Percentiles rank a stretch among this genome's conserved stretches.
Conservation (phyloP, 2,329 filamentous ascomycete species). For the Sclerotinia sclerotiorum region DNA sequence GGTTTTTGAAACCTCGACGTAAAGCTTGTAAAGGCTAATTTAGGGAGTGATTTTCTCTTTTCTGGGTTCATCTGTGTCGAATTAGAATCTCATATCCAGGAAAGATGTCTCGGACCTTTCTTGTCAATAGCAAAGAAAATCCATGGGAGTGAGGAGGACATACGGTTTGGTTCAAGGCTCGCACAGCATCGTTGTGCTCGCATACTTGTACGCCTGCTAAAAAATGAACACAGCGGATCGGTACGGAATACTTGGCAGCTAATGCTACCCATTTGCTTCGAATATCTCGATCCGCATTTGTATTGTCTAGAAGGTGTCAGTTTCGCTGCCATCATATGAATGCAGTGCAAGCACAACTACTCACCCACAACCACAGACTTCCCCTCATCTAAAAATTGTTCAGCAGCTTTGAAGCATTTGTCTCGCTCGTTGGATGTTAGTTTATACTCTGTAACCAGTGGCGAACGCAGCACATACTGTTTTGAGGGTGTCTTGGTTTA, state of each 20-base stretch:
- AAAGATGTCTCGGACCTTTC: neutral
- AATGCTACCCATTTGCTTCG: slow-evolving; percentile 76
- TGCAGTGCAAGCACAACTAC: slow-evolving; percentile 39
- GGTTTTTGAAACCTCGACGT: slow-evolving; percentile 72
- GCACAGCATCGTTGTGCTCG: slow-evolving; percentile 85
- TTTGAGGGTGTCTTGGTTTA: slow-evolving; percentile 90
- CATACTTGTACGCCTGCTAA: slow-evolving; percentile 62
- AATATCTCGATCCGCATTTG: slow-evolving; percentile 81
- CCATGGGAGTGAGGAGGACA: slow-evolving; percentile 26
- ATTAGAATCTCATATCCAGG: slow-evolving; percentile 12
- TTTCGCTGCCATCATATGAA: slow-evolving; percentile 13
- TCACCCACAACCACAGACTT: slow-evolving; percentile 75
- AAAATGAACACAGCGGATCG: slow-evolving; percentile 85
- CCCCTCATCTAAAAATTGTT: slow-evolving; percentile 61
- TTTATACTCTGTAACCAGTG: slow-evolving; percentile 21
- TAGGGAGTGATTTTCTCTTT: slow-evolving; percentile 68
- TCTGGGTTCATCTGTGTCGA: slow-evolving; percentile 73
- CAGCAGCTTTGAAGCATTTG: slow-evolving; percentile 71
- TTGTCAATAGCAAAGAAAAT: neutral
- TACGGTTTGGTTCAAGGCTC: slow-evolving; percentile 59
- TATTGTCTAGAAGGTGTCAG: slow-evolving; percentile 68
- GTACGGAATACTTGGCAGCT: slow-evolving; percentile 66
- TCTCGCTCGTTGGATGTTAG: slow-evolving; percentile 46
- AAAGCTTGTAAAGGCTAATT: slow-evolving; percentile 78
- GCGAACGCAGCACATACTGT: slow-evolving; percentile 48